Evolutionary conservation across 768 basidiomycete genomes (phyloP), one percentile per base, ranked within the genome.

Genomic region (Lactarius deliciosus): DNA sequence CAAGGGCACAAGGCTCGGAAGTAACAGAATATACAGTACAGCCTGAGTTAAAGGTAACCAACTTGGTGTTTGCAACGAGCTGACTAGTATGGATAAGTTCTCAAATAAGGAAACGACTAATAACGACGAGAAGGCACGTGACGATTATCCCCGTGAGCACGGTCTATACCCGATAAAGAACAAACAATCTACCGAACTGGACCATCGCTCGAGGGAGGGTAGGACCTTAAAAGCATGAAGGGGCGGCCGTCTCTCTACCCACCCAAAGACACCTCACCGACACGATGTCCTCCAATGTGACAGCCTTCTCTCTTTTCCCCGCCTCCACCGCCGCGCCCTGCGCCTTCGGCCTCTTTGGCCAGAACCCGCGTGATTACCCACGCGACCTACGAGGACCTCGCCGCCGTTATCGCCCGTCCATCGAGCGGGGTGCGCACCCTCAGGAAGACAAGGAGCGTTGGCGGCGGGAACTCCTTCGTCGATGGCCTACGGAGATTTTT

Each of bases 281-380:
- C 2, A 54, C 58, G 10, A 64, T 64, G 58, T 40, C 65, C 32
- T 55, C 60, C 25, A 54, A 54, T 41, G 6, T 25, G n/a, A 20
- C 61, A 9, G 20, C 62, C 36, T 60, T 56, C 56, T 65, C 68
- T 20, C 9, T 62, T 6, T 62, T 68, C 63, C 66, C 66, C 11
- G n/a, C 60, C 5, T 57, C 66, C 2, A 66, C 68, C 22, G 10
- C 69, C 30, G 30, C 65, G 9, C 65, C 68, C 1, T 60, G 54
- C 63, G 67, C 66, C 3, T 69, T 69, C 28, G 43, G 57, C 38
- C 65, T 69, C 58, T 69, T 68, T 13, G 62, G 58, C 55, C 69
- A 69, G 55, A n/a, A 69, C 30, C 68, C 68, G 32, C 65, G 65
- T 10, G 65, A 62, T 15, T 15, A 41, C 61, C 7, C 68, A 69